phyloP scores from a whole-genome alignment of 2,329 filamentous ascomycete species.

The Colletotrichum camelliae region DNA sequence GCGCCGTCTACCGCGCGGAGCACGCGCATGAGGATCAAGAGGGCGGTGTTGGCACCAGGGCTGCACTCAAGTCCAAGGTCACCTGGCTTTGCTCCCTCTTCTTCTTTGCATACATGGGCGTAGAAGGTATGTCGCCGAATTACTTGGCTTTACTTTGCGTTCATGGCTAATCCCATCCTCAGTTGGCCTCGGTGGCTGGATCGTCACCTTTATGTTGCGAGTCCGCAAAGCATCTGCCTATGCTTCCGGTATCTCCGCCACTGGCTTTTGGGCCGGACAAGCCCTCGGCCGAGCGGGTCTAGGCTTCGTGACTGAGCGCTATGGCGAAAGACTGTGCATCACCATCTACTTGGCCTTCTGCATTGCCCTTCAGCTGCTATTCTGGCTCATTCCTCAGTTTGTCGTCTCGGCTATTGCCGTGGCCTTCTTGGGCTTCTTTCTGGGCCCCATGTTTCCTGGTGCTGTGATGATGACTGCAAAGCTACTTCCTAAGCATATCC shows the following conservation, averaged over 20 bases:
- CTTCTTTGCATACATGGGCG: conserved; percentile 75
- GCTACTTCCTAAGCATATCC: conserved; percentile 70
- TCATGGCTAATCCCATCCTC: conserved; percentile 1
- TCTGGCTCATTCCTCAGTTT: conserved; percentile 66
- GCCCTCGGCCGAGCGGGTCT: conserved; percentile 70
- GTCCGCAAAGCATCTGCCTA: conserved; percentile 70
- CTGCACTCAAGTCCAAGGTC: conserved; percentile 50
- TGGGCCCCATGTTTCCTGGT: conserved; percentile 76
- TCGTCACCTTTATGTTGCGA: conserved; percentile 79
- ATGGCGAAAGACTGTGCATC: conserved; percentile 68
- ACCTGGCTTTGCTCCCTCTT: conserved; percentile 74
- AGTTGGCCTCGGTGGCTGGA: conserved; percentile 77
- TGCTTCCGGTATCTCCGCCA: conserved; percentile 73
- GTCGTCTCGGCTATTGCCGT: conserved; percentile 63
- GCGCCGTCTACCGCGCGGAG: conserved; percentile 53
- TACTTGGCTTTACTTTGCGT: background rate
- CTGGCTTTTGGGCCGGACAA: conserved; percentile 82
- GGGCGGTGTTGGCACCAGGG: conserved; percentile 36
- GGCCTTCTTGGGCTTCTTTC: conserved; percentile 73
- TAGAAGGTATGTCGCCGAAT: conserved; percentile 53
- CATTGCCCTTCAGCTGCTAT: conserved; percentile 67
- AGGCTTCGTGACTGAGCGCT: conserved; percentile 72
- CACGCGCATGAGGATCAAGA: conserved; percentile 31
- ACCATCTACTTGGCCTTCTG: conserved; percentile 65
- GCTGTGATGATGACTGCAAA: conserved; percentile 75